These are phyloP conservation scores for Fusarium liriodendri DNA, from an alignment of 2,329 filamentous ascomycete genomes.

Conservation along the genomic window DNA sequence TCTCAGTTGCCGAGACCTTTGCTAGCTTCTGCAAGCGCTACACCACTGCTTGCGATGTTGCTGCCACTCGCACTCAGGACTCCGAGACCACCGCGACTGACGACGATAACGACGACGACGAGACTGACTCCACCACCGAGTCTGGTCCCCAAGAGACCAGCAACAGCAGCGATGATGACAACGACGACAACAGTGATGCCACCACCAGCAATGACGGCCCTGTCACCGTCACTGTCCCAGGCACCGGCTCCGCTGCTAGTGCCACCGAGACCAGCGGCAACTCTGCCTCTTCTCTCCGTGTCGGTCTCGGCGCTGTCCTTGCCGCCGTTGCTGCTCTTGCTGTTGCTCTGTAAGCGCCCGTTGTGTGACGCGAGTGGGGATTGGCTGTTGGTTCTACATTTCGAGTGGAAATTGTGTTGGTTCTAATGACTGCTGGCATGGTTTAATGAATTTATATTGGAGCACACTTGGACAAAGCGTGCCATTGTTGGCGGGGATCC, in stretches of 20 bases:
- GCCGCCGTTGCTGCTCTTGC: constrained; percentile 37
- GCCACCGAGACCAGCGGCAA: constrained; percentile 22
- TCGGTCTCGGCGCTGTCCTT: constrained; percentile 37
- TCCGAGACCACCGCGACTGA: constrained; percentile 12
- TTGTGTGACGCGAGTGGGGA: not conserved
- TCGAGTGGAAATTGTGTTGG: constrained; percentile 13
- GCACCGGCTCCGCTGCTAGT: constrained; percentile 19
- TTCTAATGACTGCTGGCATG: constrained; percentile 33
- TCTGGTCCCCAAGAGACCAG: constrained; percentile 9
- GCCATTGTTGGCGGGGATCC: constrained; percentile 8
- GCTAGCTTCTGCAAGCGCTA: constrained; percentile 47
- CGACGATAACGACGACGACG: constrained; percentile 7
- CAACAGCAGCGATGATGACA: not conserved
- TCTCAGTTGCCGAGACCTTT: constrained; percentile 44
- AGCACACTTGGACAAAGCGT: constrained; percentile 16
- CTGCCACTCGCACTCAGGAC: constrained; percentile 14
- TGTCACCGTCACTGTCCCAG: constrained; percentile 37
- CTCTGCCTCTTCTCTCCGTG: constrained; percentile 32
- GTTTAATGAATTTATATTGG: constrained; percentile 38
- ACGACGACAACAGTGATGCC: not conserved
- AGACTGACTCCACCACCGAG: constrained; percentile 18
- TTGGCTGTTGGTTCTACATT: constrained; percentile 11
- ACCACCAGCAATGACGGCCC: constrained; percentile 18
- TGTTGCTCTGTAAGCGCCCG: constrained; percentile 38
- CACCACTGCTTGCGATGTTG: constrained; percentile 42